These are phyloP conservation scores for Syncephalastrum racemosum DNA, from an alignment of 371 early-diverging fungal genomes.

Conservation along the genomic window DNA sequence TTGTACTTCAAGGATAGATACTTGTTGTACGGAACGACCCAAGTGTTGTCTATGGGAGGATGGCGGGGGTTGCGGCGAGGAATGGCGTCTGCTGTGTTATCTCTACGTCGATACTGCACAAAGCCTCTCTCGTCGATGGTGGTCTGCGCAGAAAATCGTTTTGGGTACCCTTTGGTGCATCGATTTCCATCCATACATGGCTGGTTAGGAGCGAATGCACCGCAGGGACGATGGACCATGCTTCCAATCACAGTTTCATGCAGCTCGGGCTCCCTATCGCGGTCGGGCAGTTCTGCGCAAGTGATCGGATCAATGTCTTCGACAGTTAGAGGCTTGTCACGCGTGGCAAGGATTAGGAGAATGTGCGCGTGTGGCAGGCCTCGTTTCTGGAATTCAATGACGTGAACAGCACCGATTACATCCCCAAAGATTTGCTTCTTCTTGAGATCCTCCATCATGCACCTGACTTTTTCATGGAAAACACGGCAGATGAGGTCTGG, in stretches of 20 bases:
- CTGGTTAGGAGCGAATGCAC: constrained; percentile 5
- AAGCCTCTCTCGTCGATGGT: constrained; percentile 7
- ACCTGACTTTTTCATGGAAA: constrained; percentile 25
- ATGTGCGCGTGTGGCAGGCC: constrained; percentile 32
- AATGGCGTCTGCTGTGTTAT: too few relatives aligned
- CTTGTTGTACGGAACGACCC: too few relatives aligned
- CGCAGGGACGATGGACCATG: constrained; percentile 40
- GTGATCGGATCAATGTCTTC: constrained; percentile 23
- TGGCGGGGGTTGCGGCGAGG: too few relatives aligned
- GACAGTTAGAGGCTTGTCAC: constrained; percentile 15
- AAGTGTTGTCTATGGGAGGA: too few relatives aligned
- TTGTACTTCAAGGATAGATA: too few relatives aligned
- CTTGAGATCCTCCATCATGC: constrained; percentile 17
- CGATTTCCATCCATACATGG: constrained; percentile 24
- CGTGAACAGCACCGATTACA: constrained; percentile 18
- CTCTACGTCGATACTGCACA: too few relatives aligned
- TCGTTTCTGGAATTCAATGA: too few relatives aligned
- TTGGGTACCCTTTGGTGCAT: constrained; percentile 24
- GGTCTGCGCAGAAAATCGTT: constrained; percentile 12
- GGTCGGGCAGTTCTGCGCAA: constrained; percentile 30
- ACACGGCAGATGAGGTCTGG: too few relatives aligned
- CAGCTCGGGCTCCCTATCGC: constrained; percentile 10
- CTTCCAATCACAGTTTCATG: constrained; percentile 21
- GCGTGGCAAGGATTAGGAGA: constrained; percentile 20
- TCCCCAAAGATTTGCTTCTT: constrained; percentile 22